Percentiles rank a stretch among this genome's conserved stretches.
These are phyloP conservation scores for Aspergillus sp. DNA, from an alignment of 2,329 filamentous ascomycete species.

Conservation along the genomic window DNA sequence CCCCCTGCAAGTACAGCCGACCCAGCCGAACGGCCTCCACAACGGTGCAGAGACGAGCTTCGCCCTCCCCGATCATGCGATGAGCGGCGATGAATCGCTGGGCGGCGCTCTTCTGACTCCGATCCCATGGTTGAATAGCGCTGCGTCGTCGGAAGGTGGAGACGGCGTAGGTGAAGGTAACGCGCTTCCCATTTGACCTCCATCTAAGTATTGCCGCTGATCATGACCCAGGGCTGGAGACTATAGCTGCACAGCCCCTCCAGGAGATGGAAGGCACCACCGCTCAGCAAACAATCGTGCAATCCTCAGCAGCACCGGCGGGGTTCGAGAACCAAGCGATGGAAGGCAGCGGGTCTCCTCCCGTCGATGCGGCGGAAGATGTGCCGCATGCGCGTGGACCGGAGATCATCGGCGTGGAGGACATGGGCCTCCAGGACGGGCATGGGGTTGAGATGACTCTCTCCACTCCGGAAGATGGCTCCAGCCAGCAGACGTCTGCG, in stretches of 20 bases:
- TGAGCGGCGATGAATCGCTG: slow-evolving; percentile 83
- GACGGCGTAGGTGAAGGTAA: slow-evolving; percentile 21
- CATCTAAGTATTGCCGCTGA: not conserved
- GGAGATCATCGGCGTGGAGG: slow-evolving; percentile 77
- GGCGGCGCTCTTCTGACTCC: slow-evolving; percentile 90
- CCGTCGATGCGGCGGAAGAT: slow-evolving; percentile 58
- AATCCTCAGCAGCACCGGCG: not conserved
- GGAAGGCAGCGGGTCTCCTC: slow-evolving; percentile 20
- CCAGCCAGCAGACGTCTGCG: slow-evolving; percentile 5
- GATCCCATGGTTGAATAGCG: slow-evolving; percentile 75
- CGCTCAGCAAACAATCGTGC: not conserved
- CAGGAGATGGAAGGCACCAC: not conserved
- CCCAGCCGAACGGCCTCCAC: slow-evolving; percentile 55
- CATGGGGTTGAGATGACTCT: slow-evolving; percentile 44
- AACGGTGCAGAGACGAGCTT: slow-evolving; percentile 36
- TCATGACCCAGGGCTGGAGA: not conserved
- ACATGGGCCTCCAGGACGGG: slow-evolving; percentile 73
- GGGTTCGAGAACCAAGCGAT: slow-evolving; percentile 20
- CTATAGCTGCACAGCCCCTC: not conserved
- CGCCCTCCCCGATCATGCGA: slow-evolving; percentile 33
- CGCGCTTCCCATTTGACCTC: not conserved
- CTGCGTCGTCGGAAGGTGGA: slow-evolving; percentile 27
- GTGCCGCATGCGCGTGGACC: slow-evolving; percentile 79
- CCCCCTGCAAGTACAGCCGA: slow-evolving; percentile 58
- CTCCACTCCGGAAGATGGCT: slow-evolving; percentile 14